Evolutionary conservation across 2,329 filamentous ascomycete species (phyloP), one percentile per base, ranked within the genome.

Genomic region (Passalora sequoiae): DNA sequence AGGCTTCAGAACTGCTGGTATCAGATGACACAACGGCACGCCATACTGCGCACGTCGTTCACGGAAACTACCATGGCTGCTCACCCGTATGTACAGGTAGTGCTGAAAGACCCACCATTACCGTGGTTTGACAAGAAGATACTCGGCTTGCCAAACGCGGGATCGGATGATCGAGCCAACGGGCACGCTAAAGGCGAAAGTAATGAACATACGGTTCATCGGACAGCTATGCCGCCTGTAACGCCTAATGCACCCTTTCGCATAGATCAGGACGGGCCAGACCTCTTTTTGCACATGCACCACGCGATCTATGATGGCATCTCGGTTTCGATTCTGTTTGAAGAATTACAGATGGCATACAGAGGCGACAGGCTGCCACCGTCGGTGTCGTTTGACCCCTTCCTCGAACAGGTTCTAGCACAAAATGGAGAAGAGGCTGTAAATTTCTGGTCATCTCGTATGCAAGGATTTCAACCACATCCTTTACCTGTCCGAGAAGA

Each of bases 291-390:
- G 36, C 70, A 69, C 16, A 80, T 80, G 55, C 89, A 95, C 56
- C 89, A 96, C 65, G 86, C 87, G 2, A 69, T 95, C 1, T 94
- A 95, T 56, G 89, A 96, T 64, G 89, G 84, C 0, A 80, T 84
- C 25, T 87, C 88, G 0, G 83, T 95, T 57, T 69, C 74, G 1
- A 71, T 73, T 6, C 69, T 96, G 0, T 73, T 91, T 17, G 64
- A 76, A 0, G 89, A 95, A 57, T 69, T 94, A 1, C 80, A 92
- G 55, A 61, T 69, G 2, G 50, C 77, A 3, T 79, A 82, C 24
- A 48, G 62, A 1, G 74, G 71, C 0, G 40, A 65, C 0, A 6
- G 55, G 0, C 66, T 92, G 1, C 64, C 69, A 0, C 49, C 69
- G 0, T 61, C 78, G 0, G 66, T 78, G 0, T 61, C 75, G 0